Conservation (phyloP, 306 rosid species). For the Rosa rugosa region DNA sequence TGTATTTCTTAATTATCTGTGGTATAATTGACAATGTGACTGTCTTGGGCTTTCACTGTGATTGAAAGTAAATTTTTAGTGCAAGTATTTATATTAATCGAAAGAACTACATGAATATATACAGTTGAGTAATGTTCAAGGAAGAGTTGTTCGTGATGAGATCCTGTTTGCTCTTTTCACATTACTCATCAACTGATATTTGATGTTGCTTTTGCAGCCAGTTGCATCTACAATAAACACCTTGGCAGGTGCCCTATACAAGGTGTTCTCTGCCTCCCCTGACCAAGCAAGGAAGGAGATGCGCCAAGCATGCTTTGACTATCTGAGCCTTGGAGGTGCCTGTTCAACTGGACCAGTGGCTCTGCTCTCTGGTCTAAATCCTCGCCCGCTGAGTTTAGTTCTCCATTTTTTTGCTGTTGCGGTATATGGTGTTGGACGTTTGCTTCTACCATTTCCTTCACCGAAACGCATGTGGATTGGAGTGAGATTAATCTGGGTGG, state of each 20-base stretch:
- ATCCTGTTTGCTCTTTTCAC: not conserved
- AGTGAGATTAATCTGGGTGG: conserved; percentile 55
- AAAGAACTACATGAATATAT: not conserved
- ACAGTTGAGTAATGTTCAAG: not conserved
- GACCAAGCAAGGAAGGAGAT: conserved; percentile 48
- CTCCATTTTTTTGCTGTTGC: conserved; percentile 72
- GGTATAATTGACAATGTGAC: not conserved
- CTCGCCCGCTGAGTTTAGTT: conserved; percentile 54
- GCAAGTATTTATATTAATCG: not conserved
- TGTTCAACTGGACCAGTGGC: conserved; percentile 54
- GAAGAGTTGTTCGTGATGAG: not conserved
- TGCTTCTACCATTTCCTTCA: conserved; percentile 67
- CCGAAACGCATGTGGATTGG: conserved; percentile 52
- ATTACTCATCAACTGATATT: not conserved
- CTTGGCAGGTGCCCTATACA: conserved; percentile 55
- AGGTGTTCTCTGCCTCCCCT: conserved; percentile 49
- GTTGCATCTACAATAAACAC: conserved; percentile 62
- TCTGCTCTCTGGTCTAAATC: conserved; percentile 61
- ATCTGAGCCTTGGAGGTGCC: conserved; percentile 50
- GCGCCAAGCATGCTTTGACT: conserved; percentile 58
- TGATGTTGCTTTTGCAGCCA: conserved; percentile 40
- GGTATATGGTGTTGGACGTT: conserved; percentile 59
- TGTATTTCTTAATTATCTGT: not conserved
- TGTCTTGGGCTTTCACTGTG: not conserved
- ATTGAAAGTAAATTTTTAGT: not conserved